These are phyloP conservation scores for Mortierella sp. DNA, from an alignment of 371 early-diverging fungal genomes.

Conservation along the genomic window DNA sequence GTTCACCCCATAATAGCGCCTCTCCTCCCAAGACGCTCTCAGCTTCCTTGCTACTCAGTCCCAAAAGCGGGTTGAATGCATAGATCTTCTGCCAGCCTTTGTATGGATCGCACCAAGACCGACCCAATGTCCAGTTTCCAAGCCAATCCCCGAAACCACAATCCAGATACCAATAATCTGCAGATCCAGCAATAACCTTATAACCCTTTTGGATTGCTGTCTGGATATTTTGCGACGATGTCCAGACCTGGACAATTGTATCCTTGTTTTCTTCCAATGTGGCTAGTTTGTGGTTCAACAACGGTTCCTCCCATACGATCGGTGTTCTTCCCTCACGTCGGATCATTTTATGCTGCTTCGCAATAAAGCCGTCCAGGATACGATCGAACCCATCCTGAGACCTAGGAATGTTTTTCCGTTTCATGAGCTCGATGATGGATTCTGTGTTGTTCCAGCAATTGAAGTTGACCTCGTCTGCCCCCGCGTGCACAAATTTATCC, in stretches of 20 bases:
- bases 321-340: conserved; percentile 17
- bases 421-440: conserved; percentile 26
- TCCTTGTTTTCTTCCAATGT: conserved; percentile 55
- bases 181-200: conserved; percentile 65
- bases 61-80: conserved; percentile 70
- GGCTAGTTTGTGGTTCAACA: conserved; percentile 55
- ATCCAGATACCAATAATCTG: conserved; percentile 77
- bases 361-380: conserved; percentile 26
- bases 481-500: conserved; percentile 73
- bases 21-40: conserved; percentile 62
- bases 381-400: conserved; percentile 23
- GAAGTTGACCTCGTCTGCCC: conserved; percentile 79
- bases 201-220: conserved; percentile 63
- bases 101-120: conserved; percentile 82
- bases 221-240: conserved; percentile 57
- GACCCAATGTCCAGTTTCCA: conserved; percentile 51
- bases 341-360: conserved; percentile 28
- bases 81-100: conserved; percentile 85
- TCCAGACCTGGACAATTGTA: conserved; percentile 69
- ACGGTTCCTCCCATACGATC: conserved; percentile 54
- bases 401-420: conserved; percentile 15
- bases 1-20: conserved; percentile 76
- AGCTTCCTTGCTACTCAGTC: conserved; percentile 59
- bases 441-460: conserved; percentile 68
- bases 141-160: conserved; percentile 69